phyloP scores from a whole-genome alignment of 2,329 filamentous ascomycete species.

The Pyricularia sp. region DNA sequence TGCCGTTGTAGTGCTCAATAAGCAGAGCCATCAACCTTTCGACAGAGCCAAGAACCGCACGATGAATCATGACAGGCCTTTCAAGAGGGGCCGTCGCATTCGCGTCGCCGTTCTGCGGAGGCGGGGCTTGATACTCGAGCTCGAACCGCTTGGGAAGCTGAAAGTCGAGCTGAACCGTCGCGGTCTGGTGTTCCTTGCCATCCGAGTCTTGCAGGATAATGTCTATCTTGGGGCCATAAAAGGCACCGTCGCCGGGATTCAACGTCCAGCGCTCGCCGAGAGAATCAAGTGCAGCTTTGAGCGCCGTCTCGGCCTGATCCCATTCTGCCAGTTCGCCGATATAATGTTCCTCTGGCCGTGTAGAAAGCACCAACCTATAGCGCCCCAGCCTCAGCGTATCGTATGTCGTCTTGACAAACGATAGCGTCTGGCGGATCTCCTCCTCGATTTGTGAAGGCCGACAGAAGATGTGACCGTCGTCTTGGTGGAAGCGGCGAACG shows the following conservation, averaged over 20 bases:
- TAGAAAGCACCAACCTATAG: constrained; percentile 71
- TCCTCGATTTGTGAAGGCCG: constrained; percentile 63
- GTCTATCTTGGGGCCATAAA: constrained; percentile 89
- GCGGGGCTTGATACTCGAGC: constrained; percentile 63
- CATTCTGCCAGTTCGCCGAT: constrained; percentile 66
- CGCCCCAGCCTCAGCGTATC: constrained; percentile 59
- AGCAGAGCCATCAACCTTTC: constrained; percentile 78
- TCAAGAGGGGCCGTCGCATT: constrained; percentile 44
- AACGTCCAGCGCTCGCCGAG: constrained; percentile 62
- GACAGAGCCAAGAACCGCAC: constrained; percentile 75
- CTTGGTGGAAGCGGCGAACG: constrained; percentile 90
- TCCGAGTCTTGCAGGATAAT: constrained; percentile 71
- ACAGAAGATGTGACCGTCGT: constrained; percentile 88
- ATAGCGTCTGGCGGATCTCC: constrained; percentile 65
- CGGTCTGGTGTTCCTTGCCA: constrained; percentile 81
- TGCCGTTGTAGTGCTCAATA: constrained; percentile 72
- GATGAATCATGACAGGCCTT: constrained; percentile 71
- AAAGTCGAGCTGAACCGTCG: constrained; percentile 84
- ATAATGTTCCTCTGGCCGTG: constrained; percentile 64
- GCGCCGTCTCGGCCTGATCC: constrained; percentile 56
- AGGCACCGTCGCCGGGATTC: constrained; percentile 77
- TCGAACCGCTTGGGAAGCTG: constrained; percentile 78
- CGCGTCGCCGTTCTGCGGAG: constrained; percentile 44
- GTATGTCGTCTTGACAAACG: constrained; percentile 67
- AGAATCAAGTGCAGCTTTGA: constrained; percentile 52